phyloP scores from a whole-genome alignment of 805 yeast species.

The Candida morakotiae region DNA sequence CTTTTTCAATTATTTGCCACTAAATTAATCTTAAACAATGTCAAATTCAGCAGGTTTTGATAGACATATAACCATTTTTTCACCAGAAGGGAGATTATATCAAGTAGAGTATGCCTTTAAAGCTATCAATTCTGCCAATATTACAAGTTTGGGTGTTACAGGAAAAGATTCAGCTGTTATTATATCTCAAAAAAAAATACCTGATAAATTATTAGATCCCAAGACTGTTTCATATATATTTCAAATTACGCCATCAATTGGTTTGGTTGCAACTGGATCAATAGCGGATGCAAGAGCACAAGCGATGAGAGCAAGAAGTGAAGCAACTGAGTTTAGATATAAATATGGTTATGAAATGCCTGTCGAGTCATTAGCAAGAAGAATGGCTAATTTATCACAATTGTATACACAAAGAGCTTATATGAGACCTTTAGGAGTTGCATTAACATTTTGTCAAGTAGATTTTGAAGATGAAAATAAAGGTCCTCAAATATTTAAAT shows the following conservation, averaged over 20 bases:
- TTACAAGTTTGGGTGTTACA: conserved; percentile 82
- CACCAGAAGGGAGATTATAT: conserved; percentile 96
- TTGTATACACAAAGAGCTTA: conserved; percentile 96
- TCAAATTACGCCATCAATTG: conserved; percentile 74
- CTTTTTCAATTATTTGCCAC: conserved; percentile 3
- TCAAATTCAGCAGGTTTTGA: conserved; percentile 89
- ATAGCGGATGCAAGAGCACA: conserved; percentile 93
- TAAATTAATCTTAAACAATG: conserved; percentile 1
- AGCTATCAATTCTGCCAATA: conserved; percentile 89
- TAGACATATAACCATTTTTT: conserved; percentile 96
- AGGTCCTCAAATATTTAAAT: conserved; percentile 87
- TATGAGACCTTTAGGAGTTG: conserved; percentile 97
- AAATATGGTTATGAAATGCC: conserved; percentile 97
- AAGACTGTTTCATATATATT: conserved; percentile 82
- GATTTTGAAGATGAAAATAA: conserved; percentile 67
- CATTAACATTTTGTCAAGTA: conserved; percentile 79
- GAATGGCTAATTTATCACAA: conserved; percentile 95
- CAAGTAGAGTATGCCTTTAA: conserved; percentile 98
- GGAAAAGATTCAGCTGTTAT: conserved; percentile 86
- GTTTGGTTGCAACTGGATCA: conserved; percentile 91
- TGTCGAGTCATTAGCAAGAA: conserved; percentile 83
- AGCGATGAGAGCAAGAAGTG: conserved; percentile 87
- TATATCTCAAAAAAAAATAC: conserved; percentile 92
- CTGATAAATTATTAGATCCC: conserved; percentile 90
- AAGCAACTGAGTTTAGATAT: conserved; percentile 92